Base-by-base conservation (phyloP, 1,139 yeast genomes). In the Yamadazyma pseudoaaseri region DNA sequence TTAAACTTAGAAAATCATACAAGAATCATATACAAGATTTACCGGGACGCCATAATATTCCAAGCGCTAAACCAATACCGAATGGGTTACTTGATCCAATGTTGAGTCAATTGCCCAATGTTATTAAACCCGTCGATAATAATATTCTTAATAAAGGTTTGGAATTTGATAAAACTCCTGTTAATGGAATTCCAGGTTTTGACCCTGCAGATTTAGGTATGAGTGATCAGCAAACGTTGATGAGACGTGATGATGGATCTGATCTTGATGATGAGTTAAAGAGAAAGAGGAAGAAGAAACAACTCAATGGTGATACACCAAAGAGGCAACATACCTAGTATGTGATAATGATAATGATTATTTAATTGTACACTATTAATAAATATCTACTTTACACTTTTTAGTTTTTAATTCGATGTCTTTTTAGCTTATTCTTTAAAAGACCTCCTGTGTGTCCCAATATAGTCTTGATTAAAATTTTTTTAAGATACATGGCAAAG, bases 1-100 rank as follows among this genome's bases (percentile, higher is more conserved):
- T 87, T 26, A 92, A 92, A 61, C 71, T 92, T 36, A 73, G 98
- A 49, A 92, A 92, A 59, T 86, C 96, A 0, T 92, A 90, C 62
- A 92, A 90, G 58, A 89, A 89, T 46, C 97, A 90, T 53, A 84
- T 92, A 12, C 71, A 74, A 22, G 97, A 90, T 48, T 65, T 92
- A 23, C 86, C 96, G 0, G 97, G 97, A 1, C 81, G 81, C 51
- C 86, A 82, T 48, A 71, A 67, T 31, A 77, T 81, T 28, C 82
- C 86, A 11, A 68, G 65, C 1, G 70, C 70, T 27, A 65, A 77
- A 51, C 73, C 83, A 34, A 58, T 79, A 36, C 65, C 85, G 38
- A 64, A 79, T 12, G 66, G 73, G 3, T 63, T 76, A 16, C 60
- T 75, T 37, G 79, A 76, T 57, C 73, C 81, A 31, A 54, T 65